These are phyloP conservation scores for Komagataea norvegica DNA, from an alignment of 1,139 yeast species.

Conservation along the genomic window DNA sequence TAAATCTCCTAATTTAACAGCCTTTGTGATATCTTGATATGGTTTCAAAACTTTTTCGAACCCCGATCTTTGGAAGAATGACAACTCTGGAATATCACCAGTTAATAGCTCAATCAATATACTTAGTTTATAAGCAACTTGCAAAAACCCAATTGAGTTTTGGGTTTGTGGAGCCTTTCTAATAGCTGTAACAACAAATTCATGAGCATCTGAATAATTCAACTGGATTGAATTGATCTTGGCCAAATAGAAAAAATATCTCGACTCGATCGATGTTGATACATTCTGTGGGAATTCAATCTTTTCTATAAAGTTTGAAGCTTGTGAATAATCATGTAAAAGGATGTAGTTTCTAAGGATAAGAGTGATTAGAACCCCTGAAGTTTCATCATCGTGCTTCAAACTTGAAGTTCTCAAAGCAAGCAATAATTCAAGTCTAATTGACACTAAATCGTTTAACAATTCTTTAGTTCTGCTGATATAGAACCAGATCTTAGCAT, in stretches of 20 bases:
- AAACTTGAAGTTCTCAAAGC: constrained; percentile 86
- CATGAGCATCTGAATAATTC: constrained; percentile 88
- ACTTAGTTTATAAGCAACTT: constrained; percentile 83
- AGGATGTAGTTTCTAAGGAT: constrained; percentile 76
- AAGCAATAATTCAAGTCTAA: constrained; percentile 65
- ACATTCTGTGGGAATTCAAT: constrained; percentile 83
- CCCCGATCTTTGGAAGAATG: constrained; percentile 63
- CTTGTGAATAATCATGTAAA: constrained; percentile 79
- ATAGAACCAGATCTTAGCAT: constrained; percentile 93
- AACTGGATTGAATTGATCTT: constrained; percentile 88
- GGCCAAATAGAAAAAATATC: constrained; percentile 87
- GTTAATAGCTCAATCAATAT: constrained; percentile 86
- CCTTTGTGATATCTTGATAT: constrained; percentile 82
- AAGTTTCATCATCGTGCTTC: constrained; percentile 89
- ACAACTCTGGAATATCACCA: constrained; percentile 96
- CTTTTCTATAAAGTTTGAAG: constrained; percentile 85
- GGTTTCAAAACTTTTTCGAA: constrained; percentile 65
- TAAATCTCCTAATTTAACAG: constrained; percentile 90
- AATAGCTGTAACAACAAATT: constrained; percentile 85
- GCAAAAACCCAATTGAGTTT: constrained; percentile 81
- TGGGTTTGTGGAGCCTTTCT: constrained; percentile 96
- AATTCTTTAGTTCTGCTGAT: constrained; percentile 76
- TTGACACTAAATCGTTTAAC: constrained; percentile 49
- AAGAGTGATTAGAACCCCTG: constrained; percentile 79
- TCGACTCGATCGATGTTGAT: constrained; percentile 83